phyloP scores from a whole-genome alignment of 225 moss, liverwort and hornwort species.

The Polytrichum formosum region DNA sequence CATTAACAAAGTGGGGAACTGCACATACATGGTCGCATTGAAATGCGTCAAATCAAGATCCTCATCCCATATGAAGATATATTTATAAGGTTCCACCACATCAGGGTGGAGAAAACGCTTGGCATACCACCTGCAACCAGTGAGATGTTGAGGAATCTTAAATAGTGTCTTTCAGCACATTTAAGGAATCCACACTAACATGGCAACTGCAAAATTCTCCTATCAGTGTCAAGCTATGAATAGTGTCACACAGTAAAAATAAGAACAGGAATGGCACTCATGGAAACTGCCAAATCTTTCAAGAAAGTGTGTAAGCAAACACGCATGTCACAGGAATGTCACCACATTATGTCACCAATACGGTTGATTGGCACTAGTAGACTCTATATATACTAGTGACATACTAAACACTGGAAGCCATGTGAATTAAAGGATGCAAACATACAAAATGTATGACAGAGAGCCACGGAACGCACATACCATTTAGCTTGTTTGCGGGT shows the following conservation, averaged over 20 bases:
- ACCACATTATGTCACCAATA: too few species aligned
- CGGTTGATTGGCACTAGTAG: too few species aligned
- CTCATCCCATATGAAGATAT: slow-evolving; percentile 97
- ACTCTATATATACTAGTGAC: too few species aligned
- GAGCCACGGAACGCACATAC: slow-evolving; percentile 17
- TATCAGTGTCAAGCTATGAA: too few species aligned
- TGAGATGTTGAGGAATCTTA: not conserved
- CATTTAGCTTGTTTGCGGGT: slow-evolving; percentile 93
- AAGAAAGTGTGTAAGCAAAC: too few species aligned
- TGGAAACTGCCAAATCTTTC: too few species aligned
- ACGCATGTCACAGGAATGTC: too few species aligned
- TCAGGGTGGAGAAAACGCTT: slow-evolving; percentile 97
- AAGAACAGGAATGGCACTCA: too few species aligned
- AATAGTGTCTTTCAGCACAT: not conserved
- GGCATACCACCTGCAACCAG: slow-evolving; percentile 81
- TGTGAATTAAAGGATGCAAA: too few species aligned
- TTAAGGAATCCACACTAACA: not conserved
- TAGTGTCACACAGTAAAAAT: too few species aligned
- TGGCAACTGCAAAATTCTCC: not conserved
- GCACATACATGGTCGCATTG: slow-evolving; percentile 62
- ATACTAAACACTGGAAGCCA: too few species aligned
- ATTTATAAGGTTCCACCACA: slow-evolving; percentile 91
- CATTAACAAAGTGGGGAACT: not conserved
- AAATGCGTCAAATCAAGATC: slow-evolving; percentile 96
- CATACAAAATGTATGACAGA: too few species aligned